Evolutionary conservation across 768 basidiomycete genomes (phyloP), one percentile per base, ranked within the genome.

Genomic region (Lepiota venenata): DNA sequence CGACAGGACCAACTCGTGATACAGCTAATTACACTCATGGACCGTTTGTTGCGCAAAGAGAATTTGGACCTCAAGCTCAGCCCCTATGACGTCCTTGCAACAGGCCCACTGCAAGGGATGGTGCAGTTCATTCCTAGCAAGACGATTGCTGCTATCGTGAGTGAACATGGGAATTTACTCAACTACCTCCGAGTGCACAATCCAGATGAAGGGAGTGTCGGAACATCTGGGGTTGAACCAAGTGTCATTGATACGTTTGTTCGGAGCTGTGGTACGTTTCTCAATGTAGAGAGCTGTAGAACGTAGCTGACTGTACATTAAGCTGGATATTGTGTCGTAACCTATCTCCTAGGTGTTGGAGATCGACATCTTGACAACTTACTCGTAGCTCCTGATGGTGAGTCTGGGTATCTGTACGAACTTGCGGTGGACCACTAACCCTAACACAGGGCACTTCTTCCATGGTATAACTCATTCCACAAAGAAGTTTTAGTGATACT

Each of bases 1-100:
- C 86, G 97, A 18, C 97, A 99, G 69, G 97, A 99, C 66, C 97
- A 99, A 68, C 83, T 99, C 36, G 95, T 98, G 22, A 88, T 98
- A 47, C 97, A 99, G 69, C 78, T 98, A n/a, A 95, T 99, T 69
- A 97, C 94, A 14, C 82, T 99, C 22, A 99, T 99, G 97, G 94
- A 99, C 66, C 80, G 90, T 45, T 70, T 99, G 21, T 71, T 98
- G 57, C 75, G 93, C 54, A 96, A 95, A 70, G 97, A 98, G 73
- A 97, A 97, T 66, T 69, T 99, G 49, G 97, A 98, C 65, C 74
- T 98, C 54, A 91, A 93, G 65, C 67, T 99, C 52, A 93, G 82
- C 55, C 91, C 93, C 4, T 98, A 97, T 63, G 85, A 88, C 57
- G 97, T 98, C 1, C 73, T 99, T 16, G 96, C 97, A 15, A 98